A percentile compares a stretch with the other conserved stretches of the same genome.
These are phyloP conservation scores for Xylariaceae sp. DNA, from an alignment of 2,329 filamentous ascomycete genomes.

Conservation along the genomic window DNA sequence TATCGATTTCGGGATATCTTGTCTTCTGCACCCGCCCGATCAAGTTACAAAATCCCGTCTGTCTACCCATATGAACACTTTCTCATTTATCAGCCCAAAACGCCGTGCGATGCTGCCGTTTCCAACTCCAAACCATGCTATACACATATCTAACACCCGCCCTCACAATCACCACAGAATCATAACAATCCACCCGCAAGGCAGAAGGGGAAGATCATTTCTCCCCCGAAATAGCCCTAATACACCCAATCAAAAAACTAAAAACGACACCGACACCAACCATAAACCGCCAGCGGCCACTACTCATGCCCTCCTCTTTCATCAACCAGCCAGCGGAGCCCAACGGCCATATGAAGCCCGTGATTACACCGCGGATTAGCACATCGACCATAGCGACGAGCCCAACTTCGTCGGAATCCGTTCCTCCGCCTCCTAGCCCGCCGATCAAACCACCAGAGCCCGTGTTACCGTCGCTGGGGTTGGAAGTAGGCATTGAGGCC, in stretches of 20 bases:
- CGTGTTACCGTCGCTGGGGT: constrained; percentile 29
- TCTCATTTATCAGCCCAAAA: constrained; percentile 11
- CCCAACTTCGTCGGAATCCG: constrained; percentile 44
- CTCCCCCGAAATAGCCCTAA: constrained; percentile 32
- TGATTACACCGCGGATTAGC: constrained; percentile 80
- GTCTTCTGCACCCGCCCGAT: no score
- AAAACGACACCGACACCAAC: constrained; percentile 81
- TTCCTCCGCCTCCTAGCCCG: constrained; percentile 28
- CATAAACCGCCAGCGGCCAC: constrained; percentile 77
- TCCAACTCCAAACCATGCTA: constrained; percentile 1
- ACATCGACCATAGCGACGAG: constrained; percentile 68
- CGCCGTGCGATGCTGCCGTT: constrained; percentile 6
- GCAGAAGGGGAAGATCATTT: neutral
- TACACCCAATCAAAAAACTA: constrained; percentile 34
- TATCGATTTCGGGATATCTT: no score
- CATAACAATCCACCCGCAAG: neutral
- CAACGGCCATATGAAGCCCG: constrained; percentile 93
- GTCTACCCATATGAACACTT: constrained; percentile 6
- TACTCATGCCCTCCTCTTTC: constrained; percentile 84
- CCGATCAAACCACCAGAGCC: constrained; percentile 37
- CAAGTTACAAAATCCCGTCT: neutral
- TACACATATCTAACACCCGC: neutral
- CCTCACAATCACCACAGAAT: neutral
- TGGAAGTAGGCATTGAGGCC: constrained; percentile 26
- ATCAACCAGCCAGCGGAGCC: constrained; percentile 82